A percentile compares a stretch with the other conserved stretches of the same genome.
These are phyloP conservation scores for Keithomyces neogunnii DNA, from an alignment of 2,329 filamentous ascomycete species.

Conservation along the genomic window DNA sequence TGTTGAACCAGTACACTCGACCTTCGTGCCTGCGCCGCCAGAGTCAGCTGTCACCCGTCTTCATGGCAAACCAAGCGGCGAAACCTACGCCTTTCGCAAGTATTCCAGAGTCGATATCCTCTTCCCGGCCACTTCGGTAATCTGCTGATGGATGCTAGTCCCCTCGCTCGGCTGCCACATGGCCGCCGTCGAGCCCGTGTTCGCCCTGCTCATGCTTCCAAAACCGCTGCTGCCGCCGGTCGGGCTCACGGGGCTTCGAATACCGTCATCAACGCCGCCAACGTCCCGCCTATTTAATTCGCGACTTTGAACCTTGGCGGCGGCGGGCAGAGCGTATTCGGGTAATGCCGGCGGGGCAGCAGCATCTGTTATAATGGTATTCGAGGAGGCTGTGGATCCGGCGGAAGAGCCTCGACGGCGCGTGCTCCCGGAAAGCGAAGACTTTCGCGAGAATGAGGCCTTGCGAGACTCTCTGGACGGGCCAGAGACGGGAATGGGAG, in stretches of 20 bases:
- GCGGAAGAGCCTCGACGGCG: constrained; percentile 30
- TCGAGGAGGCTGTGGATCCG: constrained; percentile 25
- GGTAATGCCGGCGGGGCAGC: constrained; percentile 44
- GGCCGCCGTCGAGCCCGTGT: constrained; percentile 7
- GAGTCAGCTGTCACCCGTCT: background rate
- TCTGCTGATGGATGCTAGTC: constrained; percentile 46
- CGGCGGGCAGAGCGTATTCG: constrained; percentile 42
- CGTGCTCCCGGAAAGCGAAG: constrained; percentile 41
- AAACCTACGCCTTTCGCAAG: constrained; percentile 74
- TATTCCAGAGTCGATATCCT: constrained; percentile 93
- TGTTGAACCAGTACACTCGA: constrained; percentile 97
- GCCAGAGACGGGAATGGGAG: background rate
- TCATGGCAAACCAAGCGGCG: background rate
- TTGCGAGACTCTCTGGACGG: constrained; percentile 35
- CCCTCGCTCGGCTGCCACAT: constrained; percentile 36
- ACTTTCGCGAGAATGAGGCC: constrained; percentile 44
- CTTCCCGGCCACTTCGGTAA: constrained; percentile 84
- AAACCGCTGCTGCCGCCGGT: constrained; percentile 10
- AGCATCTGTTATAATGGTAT: constrained; percentile 34
- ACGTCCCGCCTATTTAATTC: constrained; percentile 9
- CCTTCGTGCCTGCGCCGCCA: constrained; percentile 67
- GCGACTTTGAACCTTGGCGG: constrained; percentile 32
- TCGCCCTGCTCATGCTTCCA: constrained; percentile 7
- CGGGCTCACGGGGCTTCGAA: constrained; percentile 11
- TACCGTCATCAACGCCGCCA: constrained; percentile 1